Conservation (phyloP, 2,329 filamentous ascomycete genomes). For the Botryosphaeria dothidea region DNA sequence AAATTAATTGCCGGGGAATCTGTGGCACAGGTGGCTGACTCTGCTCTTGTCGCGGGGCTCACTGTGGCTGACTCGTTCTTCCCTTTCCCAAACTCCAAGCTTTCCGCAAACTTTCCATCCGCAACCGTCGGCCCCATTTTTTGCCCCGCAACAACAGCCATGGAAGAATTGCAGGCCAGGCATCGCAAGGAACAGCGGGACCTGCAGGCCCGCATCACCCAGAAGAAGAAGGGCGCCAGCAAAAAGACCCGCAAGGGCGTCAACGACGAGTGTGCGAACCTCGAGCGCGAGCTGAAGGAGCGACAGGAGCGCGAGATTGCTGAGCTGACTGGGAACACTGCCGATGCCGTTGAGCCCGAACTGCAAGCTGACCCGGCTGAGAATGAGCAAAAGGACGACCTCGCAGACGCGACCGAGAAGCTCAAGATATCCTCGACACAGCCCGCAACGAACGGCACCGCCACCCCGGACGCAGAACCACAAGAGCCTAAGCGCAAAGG, state of each 20-base stretch:
- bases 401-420: conserved; percentile 19
- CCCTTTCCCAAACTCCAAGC: neutral
- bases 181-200: conserved; percentile 90
- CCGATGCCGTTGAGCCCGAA: conserved; percentile 25
- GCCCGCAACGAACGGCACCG: conserved; percentile 12
- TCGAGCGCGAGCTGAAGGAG: conserved; percentile 58
- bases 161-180: conserved; percentile 75
- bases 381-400: conserved; percentile 18
- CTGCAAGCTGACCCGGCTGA: neutral
- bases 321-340: conserved; percentile 40
- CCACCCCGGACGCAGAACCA: conserved; percentile 1
- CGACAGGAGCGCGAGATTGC: conserved; percentile 55
- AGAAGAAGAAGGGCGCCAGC: conserved; percentile 94
- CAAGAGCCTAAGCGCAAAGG: conserved; percentile 63
- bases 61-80: neutral
- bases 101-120: neutral
- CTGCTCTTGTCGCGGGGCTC: neutral
- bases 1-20: neutral
- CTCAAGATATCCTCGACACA: conserved; percentile 23
- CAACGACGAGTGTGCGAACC: conserved; percentile 63
- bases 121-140: neutral
- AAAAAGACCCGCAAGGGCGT: conserved; percentile 69
- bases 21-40: neutral
- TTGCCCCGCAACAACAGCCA: conserved; percentile 31
- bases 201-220: conserved; percentile 79